Evolutionary conservation across 73 alveolate species (phyloP).

Genomic region (Paramecium bursaria): DNA sequence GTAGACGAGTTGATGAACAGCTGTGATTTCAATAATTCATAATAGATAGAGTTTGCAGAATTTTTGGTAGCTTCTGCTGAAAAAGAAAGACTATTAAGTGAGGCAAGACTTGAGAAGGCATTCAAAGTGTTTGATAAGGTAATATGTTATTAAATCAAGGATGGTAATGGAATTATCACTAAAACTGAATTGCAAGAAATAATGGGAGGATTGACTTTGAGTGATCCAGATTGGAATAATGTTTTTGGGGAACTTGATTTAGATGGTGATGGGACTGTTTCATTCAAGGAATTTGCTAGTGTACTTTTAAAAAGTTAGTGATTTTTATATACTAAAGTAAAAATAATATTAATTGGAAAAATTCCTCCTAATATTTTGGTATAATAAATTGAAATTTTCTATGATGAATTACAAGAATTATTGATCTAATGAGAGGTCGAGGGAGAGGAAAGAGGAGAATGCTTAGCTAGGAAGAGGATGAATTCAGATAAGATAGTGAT

Average conservation of each 20-base stretch:
- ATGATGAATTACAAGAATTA: no score
- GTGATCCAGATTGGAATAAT: slow-evolving; percentile 30
- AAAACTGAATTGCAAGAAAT: slow-evolving; percentile 24
- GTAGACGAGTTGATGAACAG: slow-evolving; percentile 23
- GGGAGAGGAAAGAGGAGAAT: no score
- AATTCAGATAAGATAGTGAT: no score
- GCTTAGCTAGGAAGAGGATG: no score
- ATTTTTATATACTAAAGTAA: no score
- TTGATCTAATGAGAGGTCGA: no score
- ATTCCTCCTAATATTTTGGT: no score
- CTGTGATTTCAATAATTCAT: slow-evolving; percentile 46
- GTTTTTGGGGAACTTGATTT: slow-evolving; percentile 26
- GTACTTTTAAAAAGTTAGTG: slow-evolving; percentile 31
- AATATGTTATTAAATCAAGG: no score
- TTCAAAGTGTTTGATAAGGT: slow-evolving; percentile 46
- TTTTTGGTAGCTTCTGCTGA: slow-evolving; percentile 17
- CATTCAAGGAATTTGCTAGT: slow-evolving; percentile 29
- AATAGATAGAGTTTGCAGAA: slow-evolving; percentile 41
- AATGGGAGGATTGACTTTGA: slow-evolving; percentile 26
- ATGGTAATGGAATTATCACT: slow-evolving; percentile 37
- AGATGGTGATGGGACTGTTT: slow-evolving; percentile 51
- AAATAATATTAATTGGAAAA: no score
- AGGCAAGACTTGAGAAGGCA: slow-evolving; percentile 24
- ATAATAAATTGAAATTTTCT: no score
- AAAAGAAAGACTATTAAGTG: slow-evolving; percentile 34